Base-by-base conservation (phyloP, 1,139 yeast genomes). In the Zygosaccharomyces sapae region DNA sequence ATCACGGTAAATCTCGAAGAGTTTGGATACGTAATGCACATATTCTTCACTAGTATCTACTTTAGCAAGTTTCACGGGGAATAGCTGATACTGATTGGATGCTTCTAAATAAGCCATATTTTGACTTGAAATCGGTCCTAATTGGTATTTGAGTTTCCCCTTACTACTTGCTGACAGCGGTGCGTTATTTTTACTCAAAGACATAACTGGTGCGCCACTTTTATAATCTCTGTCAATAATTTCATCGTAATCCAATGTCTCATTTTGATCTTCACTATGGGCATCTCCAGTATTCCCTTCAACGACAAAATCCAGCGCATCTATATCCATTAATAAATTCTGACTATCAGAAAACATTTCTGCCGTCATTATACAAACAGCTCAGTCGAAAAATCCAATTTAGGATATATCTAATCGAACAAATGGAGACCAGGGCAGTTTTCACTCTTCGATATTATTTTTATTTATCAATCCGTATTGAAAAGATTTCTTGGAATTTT, bases 101-200 rank as follows among this genome's bases (percentile, higher is more conserved):
- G 66, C 63, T 2, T 70, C 61, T 19, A 74, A 63, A 59, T 70
- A 72, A 16, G 74, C 70, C 52, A 67, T 65, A 22, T 74, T 72
- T 38, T 69, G 71, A 13, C 65, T 60, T 3, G 70, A 60, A 13
- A 70, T 62, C 2, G 78, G 74, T 44, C 69, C 70, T 41, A 75
- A 49, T 46, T 67, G 64, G 51, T 74, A 76, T 41, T 70, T 70
- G 34, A 78, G 53, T 6, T 68, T 72, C 66, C 22, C 66, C 45
- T 35, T 66, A 51, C 36, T 55, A 40, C 57, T 63, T 54, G 10
- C 51, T 52, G 19, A 62, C 53, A 42, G 67, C 51, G 45, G 56
- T 18, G 52, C 52, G n/a, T 51, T 48, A 3, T 53, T 52, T 18
- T 48, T 55, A 30, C 69, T 62, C 12, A 61, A 55, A 2, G 70